Evolutionary conservation across 148 eudicot genomes (phyloP).

Genomic region (Rhododendron griersonianum): DNA sequence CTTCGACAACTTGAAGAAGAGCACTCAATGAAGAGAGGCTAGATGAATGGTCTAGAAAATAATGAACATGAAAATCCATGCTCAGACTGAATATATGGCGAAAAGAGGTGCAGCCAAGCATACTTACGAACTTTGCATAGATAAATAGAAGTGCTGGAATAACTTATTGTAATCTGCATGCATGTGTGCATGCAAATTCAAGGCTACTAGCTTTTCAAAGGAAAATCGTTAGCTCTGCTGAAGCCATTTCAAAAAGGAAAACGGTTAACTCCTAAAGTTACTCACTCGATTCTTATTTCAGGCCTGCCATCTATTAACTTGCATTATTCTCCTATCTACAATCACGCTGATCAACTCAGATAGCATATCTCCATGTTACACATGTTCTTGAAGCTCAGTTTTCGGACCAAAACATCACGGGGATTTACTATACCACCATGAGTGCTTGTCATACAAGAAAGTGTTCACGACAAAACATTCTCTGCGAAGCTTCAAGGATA

Average conservation of each 20-base stretch:
- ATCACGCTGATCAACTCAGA: background rate
- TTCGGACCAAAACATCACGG: background rate
- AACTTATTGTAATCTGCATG: background rate
- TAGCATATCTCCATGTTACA: background rate
- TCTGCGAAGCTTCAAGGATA: background rate
- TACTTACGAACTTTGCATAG: background rate
- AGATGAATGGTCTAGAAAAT: background rate
- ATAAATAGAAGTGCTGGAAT: background rate
- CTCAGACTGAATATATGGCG: background rate
- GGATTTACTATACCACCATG: background rate
- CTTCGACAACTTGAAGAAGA: background rate
- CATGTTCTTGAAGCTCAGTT: background rate
- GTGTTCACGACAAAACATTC: background rate
- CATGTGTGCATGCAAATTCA: background rate
- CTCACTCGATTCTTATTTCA: background rate
- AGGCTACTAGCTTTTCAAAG: too few relatives aligned
- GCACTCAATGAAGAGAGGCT: background rate
- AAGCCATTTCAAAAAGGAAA: too few relatives aligned
- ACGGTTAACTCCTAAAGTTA: background rate
- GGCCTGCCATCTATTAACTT: background rate
- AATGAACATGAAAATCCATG: background rate
- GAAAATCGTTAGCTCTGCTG: too few relatives aligned
- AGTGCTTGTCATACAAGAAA: background rate
- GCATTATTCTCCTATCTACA: background rate
- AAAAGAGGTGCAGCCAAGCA: background rate